phyloP scores from a whole-genome alignment of 192 early-diverging fungal genomes.

The Backusella circina region DNA sequence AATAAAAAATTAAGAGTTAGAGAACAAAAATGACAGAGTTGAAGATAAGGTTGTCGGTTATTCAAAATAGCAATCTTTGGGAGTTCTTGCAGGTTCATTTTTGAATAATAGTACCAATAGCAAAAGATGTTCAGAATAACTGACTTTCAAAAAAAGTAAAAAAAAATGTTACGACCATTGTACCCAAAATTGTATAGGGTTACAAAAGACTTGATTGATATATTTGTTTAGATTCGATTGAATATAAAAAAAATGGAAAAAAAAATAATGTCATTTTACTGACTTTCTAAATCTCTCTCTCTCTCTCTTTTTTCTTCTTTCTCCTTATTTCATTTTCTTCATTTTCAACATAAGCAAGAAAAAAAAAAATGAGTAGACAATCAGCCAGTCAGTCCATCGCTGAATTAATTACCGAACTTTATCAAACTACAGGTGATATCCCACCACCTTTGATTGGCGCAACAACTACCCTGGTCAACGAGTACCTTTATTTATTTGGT shows the following conservation, averaged over 20 bases:
- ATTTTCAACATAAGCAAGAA: not conserved
- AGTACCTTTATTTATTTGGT: constrained; percentile 68
- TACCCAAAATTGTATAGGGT: not conserved
- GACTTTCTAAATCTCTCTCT: not conserved
- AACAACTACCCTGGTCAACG: constrained; percentile 62
- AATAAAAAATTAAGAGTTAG: not conserved
- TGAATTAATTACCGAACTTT: constrained; percentile 24
- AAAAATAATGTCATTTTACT: not conserved
- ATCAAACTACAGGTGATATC: constrained; percentile 60
- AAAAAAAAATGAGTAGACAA: not conserved
- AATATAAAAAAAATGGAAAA: not conserved
- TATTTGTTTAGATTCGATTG: not conserved
- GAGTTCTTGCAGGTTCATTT: not conserved
- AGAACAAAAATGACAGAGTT: not conserved
- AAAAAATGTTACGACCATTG: not conserved
- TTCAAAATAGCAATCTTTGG: not conserved
- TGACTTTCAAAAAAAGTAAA: not conserved
- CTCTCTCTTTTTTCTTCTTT: not conserved
- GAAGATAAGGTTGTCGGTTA: not conserved
- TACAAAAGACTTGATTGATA: not conserved
- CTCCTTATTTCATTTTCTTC: not conserved
- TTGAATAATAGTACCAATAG: not conserved
- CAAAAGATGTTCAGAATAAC: not conserved
- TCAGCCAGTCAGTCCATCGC: constrained; percentile 12
- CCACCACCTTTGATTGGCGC: constrained; percentile 76